phyloP scores from a whole-genome alignment of 495 filamentous ascomycete species.

The Talaromyces stipitatus region DNA sequence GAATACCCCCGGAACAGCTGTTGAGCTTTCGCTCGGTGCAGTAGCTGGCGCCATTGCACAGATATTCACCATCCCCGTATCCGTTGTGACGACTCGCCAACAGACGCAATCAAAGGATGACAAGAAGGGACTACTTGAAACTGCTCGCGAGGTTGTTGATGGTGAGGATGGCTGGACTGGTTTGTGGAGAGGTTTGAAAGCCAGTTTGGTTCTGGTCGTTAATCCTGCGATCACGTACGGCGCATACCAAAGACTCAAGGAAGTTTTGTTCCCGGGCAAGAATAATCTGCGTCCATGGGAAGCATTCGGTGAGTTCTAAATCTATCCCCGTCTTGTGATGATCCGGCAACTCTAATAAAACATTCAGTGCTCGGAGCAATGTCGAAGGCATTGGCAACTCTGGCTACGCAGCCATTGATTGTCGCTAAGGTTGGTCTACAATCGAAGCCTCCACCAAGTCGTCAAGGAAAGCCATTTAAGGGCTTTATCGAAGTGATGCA shows the following conservation, averaged over 20 bases:
- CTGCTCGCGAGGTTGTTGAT: slow-evolving; percentile 78
- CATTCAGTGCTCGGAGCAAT: slow-evolving; percentile 75
- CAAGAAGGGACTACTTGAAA: slow-evolving; percentile 81
- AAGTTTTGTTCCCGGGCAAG: slow-evolving; percentile 70
- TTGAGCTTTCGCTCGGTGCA: slow-evolving; percentile 83
- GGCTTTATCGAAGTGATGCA: slow-evolving; percentile 91
- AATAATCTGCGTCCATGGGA: slow-evolving; percentile 73
- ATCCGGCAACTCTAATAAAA: slow-evolving; percentile 13
- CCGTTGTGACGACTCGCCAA: slow-evolving; percentile 91
- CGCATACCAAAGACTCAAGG: slow-evolving; percentile 86
- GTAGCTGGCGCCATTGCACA: slow-evolving; percentile 87
- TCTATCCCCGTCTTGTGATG: background rate
- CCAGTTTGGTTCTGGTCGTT: slow-evolving; percentile 90
- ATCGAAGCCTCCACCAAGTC: slow-evolving; percentile 76
- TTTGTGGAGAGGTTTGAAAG: slow-evolving; percentile 92
- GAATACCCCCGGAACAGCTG: slow-evolving; percentile 67
- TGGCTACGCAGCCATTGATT: slow-evolving; percentile 90
- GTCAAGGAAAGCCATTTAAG: slow-evolving; percentile 89
- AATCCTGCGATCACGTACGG: slow-evolving; percentile 99
- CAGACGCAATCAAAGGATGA: slow-evolving; percentile 84
- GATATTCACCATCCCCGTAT: slow-evolving; percentile 91
- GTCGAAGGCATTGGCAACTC: slow-evolving; percentile 88
- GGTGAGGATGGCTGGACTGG: slow-evolving; percentile 86
- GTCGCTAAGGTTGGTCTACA: slow-evolving; percentile 97
- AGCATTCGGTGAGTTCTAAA: slow-evolving; percentile 68